Evolutionary conservation across 176 grass and related monocot species (phyloP).

Genomic region (Oryza glumipatula): DNA sequence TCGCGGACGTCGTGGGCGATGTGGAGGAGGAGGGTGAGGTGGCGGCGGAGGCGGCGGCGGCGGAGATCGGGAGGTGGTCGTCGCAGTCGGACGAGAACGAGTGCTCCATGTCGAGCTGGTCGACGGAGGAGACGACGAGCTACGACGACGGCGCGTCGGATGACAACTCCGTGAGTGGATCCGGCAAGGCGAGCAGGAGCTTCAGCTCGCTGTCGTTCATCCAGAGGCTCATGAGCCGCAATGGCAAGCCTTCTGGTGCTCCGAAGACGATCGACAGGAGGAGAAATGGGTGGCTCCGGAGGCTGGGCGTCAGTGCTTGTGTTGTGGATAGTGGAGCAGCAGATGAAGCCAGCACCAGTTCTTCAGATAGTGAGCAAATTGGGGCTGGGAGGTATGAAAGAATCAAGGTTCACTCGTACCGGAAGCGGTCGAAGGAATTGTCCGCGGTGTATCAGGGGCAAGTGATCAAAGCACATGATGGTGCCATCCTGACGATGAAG

Average conservation of each 20-base stretch:
- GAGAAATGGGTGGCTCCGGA: constrained; percentile 69
- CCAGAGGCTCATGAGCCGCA: constrained; percentile 46
- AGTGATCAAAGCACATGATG: constrained; percentile 79
- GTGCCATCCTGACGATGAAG: constrained; percentile 83
- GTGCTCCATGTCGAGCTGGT: constrained; percentile 64
- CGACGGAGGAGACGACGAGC: constrained; percentile 55
- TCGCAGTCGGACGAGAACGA: constrained; percentile 55
- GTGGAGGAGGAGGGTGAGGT: constrained; percentile 20
- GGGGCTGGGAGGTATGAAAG: constrained; percentile 46
- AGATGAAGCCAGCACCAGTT: constrained; percentile 55
- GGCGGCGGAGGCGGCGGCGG: constrained; percentile 15
- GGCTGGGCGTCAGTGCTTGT: constrained; percentile 54
- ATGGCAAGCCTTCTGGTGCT: constrained; percentile 35
- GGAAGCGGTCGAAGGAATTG: constrained; percentile 71
- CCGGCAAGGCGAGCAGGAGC: constrained; percentile 48
- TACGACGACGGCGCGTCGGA: constrained; percentile 38
- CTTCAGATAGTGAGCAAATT: constrained; percentile 51
- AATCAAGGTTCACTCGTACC: constrained; percentile 65
- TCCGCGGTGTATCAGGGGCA: constrained; percentile 80
- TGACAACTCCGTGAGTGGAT: constrained; percentile 55
- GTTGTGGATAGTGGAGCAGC: constrained; percentile 42
- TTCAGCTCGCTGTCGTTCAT: constrained; percentile 54
- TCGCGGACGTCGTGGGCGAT: neutral
- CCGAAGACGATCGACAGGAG: constrained; percentile 51
- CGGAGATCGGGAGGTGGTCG: constrained; percentile 34